Evolutionary conservation across 331 rosid species (phyloP).

Genomic region (Rosa hybrid): DNA sequence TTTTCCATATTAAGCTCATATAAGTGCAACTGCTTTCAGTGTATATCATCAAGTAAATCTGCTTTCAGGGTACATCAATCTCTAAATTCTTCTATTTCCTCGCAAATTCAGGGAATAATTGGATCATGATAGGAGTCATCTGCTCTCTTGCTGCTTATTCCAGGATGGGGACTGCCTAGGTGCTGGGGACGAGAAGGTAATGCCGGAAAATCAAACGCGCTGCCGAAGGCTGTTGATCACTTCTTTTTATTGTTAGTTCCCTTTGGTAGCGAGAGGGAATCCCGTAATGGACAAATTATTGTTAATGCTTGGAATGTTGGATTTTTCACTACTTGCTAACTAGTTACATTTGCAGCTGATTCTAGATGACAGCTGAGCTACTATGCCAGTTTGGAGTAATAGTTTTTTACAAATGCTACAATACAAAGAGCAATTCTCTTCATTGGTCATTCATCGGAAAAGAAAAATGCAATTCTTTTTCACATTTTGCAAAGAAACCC

Average conservation of each 20-base stretch:
- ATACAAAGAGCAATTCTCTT: not conserved
- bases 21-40: not conserved
- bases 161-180: not conserved
- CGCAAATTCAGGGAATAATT: not conserved
- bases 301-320: not conserved
- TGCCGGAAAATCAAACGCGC: not conserved
- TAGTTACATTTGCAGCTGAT: not conserved
- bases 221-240: not conserved
- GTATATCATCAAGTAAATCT: not conserved
- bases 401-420: not conserved
- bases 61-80: not conserved
- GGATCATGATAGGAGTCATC: not conserved
- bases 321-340: conserved; percentile 7
- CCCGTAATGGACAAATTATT: not conserved
- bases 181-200: not conserved
- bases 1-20: not conserved
- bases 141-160: not conserved
- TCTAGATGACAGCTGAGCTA: not conserved
- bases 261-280: not conserved
- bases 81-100: not conserved
- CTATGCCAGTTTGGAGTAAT: not conserved
- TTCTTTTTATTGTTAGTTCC: not conserved
- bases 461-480: too few relatives aligned
- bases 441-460: too few relatives aligned
- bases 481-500: too few relatives aligned